These are phyloP conservation scores for Scopulariopsis brevicaulis DNA, from an alignment of 2,329 filamentous ascomycete genomes.

Conservation along the genomic window DNA sequence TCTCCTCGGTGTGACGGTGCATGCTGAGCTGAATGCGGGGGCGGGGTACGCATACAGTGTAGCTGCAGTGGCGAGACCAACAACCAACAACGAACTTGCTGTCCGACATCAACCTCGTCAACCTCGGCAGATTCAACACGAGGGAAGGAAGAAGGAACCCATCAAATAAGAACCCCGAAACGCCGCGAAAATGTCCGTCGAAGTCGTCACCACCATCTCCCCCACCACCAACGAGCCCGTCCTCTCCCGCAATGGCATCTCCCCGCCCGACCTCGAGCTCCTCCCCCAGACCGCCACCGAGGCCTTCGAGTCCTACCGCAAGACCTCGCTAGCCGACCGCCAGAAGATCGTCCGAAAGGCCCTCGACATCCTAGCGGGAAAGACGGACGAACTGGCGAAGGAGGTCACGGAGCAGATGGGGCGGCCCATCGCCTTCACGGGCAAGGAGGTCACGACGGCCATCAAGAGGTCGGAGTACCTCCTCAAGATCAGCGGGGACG, in stretches of 20 bases:
- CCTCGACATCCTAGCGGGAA: conserved; percentile 55
- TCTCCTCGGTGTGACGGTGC: background rate
- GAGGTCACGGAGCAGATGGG: conserved; percentile 95
- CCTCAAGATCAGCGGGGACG: conserved; percentile 70
- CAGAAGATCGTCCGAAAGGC: conserved; percentile 75
- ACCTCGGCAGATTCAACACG: background rate
- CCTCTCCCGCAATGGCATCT: conserved; percentile 65
- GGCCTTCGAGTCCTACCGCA: conserved; percentile 67
- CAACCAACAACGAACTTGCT: background rate
- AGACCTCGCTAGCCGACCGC: conserved; percentile 63
- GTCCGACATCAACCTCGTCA: background rate
- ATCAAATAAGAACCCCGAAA: background rate
- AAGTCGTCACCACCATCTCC: conserved; percentile 69
- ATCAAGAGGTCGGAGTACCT: conserved; percentile 79
- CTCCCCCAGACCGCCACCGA: conserved; percentile 62
- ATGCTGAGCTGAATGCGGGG: background rate
- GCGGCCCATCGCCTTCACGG: conserved; percentile 77
- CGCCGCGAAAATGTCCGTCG: conserved; percentile 44
- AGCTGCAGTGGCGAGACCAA: background rate
- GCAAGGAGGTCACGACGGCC: conserved; percentile 74
- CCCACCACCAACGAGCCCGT: conserved; percentile 80
- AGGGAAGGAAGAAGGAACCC: background rate
- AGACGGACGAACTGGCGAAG: conserved; percentile 68
- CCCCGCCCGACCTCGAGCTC: conserved; percentile 55
- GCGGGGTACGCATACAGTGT: background rate